These are phyloP conservation scores for Trypanosoma conorhini DNA, from an alignment of 208 protist genomes.

Conservation along the genomic window DNA sequence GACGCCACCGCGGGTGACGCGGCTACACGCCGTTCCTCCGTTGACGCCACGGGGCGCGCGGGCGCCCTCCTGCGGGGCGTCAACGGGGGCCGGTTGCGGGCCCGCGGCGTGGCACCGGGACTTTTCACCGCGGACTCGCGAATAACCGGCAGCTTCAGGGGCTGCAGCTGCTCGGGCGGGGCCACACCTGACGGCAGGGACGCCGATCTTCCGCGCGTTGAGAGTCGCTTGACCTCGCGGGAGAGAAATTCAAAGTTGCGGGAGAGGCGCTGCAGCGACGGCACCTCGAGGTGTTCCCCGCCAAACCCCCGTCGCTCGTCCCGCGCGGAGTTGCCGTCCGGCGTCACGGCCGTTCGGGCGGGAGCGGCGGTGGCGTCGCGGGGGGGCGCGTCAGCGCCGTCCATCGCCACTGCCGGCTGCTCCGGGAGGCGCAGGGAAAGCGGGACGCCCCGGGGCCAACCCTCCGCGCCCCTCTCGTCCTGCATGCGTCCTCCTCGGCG, in stretches of 20 bases:
- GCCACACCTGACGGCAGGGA: not conserved
- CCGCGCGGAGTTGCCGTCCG: not conserved
- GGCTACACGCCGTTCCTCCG: not conserved
- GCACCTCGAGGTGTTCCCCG: not conserved
- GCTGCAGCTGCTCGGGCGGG: not conserved
- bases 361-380: not conserved
- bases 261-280: conserved; percentile 29
- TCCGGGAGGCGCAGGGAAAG: not conserved
- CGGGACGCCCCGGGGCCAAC: not conserved
- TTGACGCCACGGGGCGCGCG: not conserved
- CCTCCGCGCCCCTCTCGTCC: not conserved
- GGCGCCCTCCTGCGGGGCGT: not conserved
- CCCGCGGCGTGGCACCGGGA: not conserved
- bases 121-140: not conserved
- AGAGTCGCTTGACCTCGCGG: conserved; percentile 20
- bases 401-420: not conserved
- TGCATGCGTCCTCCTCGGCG: not conserved
- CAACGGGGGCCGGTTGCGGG: not conserved
- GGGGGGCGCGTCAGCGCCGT: not conserved
- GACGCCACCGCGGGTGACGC: not conserved
- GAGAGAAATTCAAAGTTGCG: conserved; percentile 30
- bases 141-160: not conserved
- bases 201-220: not conserved
- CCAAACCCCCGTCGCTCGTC: not conserved
- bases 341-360: not conserved